Evolutionary conservation across 352 stramenopile species (phyloP), one percentile per base, ranked within the genome.

Genomic region (Pythium insidiosum): DNA sequence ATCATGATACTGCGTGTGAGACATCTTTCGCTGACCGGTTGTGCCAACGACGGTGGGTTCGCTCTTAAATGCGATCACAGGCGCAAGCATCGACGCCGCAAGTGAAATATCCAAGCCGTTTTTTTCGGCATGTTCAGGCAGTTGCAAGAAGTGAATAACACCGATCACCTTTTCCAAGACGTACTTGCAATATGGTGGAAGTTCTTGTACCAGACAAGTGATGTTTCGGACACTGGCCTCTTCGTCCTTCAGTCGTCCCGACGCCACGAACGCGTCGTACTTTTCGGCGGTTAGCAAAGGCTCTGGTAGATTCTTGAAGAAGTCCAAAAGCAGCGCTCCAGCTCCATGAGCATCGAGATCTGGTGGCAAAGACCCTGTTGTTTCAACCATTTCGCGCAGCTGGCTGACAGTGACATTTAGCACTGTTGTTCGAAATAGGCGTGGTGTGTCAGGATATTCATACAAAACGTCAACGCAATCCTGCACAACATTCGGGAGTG

Each of bases 261-360:
- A 81, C 20, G 76, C 68, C 21, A 92, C 63, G 22, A 92, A 92
- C 1, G 80, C 80, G 26, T 90, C 80, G 35, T 90, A 88, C 38
- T 84, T 84, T 4, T 92, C 77, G 9, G 70, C 67, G 0, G 80
- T 88, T 22, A 92, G 55, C 38, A 92, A 50, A 2, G 80, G 66
- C 42, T 92, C 74, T 1, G 77, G 80, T 3, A 90, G 51, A 38
- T 87, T 77, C 41, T 79, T 84, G 29, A 90, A 63, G 38, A 90
- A 89, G 50, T 92, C 77, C 28, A 92, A 49, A 5, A 92, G 61
- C 38, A 92, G 38, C 7, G 80, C 77, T 24, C 66, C 74, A 18
- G 77, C 77, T 20, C 67, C 76, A 37, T 82, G 75, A 0, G 69
- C 67, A 31, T 89, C 74, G 18, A 86, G 31, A 38, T 89, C 66